phyloP scores from a whole-genome alignment of 164 flowering plant genomes.

The Annona cherimola region DNA sequence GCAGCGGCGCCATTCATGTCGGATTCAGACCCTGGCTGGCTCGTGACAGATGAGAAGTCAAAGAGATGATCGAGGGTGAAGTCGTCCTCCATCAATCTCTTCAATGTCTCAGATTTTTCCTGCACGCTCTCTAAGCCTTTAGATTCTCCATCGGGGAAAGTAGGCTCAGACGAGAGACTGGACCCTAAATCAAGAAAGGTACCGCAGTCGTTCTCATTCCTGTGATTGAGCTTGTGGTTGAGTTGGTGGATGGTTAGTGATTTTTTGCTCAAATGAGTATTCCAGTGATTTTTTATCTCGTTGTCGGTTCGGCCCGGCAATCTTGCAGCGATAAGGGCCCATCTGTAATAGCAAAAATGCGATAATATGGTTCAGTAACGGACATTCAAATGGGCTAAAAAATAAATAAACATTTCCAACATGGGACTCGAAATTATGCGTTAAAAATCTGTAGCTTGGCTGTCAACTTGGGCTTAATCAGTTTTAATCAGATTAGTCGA shows the following conservation, averaged over 20 bases:
- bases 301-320: conserved; percentile 22
- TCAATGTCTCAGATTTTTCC: background rate
- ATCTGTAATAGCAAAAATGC: conserved; percentile 7
- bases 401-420: too few relatives aligned
- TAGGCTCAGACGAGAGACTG: background rate
- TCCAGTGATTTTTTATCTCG: conserved; percentile 23
- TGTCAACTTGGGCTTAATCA: too few relatives aligned
- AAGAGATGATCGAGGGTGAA: conserved; percentile 7
- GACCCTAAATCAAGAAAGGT: background rate
- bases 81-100: background rate
- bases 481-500: too few relatives aligned
- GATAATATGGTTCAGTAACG: background rate
- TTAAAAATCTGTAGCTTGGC: too few relatives aligned
- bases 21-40: conserved; percentile 3
- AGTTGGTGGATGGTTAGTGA: conserved; percentile 15
- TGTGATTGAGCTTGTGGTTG: conserved; percentile 15
- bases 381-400: background rate
- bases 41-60: background rate
- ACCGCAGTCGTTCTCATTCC: background rate
- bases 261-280: conserved; percentile 28
- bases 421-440: too few relatives aligned
- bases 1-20: background rate
- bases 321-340: conserved; percentile 19
- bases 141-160: conserved; percentile 1
- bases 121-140: background rate